A percentile compares a stretch with the other conserved stretches of the same genome.
Conservation (phyloP, 208 protist genomes). For the Zelonia costaricensis region DNA sequence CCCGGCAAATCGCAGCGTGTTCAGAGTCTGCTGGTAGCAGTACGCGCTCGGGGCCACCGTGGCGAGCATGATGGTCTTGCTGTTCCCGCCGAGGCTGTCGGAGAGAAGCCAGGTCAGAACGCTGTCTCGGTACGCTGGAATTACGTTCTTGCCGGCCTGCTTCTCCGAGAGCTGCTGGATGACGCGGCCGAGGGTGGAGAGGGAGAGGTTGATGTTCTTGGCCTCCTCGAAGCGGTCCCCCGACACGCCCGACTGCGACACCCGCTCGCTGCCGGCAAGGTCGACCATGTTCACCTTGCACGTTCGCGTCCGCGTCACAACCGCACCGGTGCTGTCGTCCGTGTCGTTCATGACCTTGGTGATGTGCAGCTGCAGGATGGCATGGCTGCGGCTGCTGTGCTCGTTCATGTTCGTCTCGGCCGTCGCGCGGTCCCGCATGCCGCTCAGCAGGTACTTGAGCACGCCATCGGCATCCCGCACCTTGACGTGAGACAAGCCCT, state of each 20-base stretch:
- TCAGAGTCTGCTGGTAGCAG: slow-evolving; percentile 86
- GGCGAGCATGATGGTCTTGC: slow-evolving; percentile 89
- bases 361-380: slow-evolving; percentile 94
- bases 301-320: slow-evolving; percentile 63
- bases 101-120: slow-evolving; percentile 89
- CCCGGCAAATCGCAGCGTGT: slow-evolving; percentile 87
- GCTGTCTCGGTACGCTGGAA: slow-evolving; percentile 86
- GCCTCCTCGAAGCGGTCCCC: slow-evolving; percentile 95
- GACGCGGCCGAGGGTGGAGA: slow-evolving; percentile 92
- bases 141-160: slow-evolving; percentile 56
- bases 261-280: slow-evolving; percentile 97
- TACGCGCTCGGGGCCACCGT: slow-evolving; percentile 79
- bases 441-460: slow-evolving; percentile 55
- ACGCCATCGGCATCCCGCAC: slow-evolving; percentile 56
- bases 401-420: slow-evolving; percentile 96
- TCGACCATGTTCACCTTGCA: slow-evolving; percentile 96
- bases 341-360: slow-evolving; percentile 49
- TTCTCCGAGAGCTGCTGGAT: slow-evolving; percentile 88
- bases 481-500: slow-evolving; percentile 63
- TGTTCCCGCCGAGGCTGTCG: slow-evolving; percentile 87
- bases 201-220: slow-evolving; percentile 96
- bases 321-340: slow-evolving; percentile 34
- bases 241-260: slow-evolving; percentile 84
- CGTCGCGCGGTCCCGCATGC: slow-evolving; percentile 73
- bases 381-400: slow-evolving; percentile 95